A percentile compares a stretch with the other conserved stretches of the same genome.
These are phyloP conservation scores for Nakazawaea ambrosiae DNA, from an alignment of 805 yeast species.

Conservation along the genomic window DNA sequence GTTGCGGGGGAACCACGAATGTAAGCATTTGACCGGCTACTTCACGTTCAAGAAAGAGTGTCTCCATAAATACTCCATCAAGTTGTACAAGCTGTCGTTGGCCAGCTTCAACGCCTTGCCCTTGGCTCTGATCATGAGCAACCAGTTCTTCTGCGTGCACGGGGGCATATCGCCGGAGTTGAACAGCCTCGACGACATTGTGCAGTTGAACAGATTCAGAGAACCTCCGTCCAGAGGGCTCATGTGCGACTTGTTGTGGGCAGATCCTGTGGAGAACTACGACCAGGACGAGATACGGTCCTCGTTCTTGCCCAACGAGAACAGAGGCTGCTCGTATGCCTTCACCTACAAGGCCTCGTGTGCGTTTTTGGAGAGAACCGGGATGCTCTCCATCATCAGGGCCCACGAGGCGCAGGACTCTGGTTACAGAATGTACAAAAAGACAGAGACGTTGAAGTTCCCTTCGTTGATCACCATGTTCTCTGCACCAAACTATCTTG, in stretches of 20 bases:
- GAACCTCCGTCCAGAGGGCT: constrained; percentile 93
- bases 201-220: constrained; percentile 66
- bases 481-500: constrained; percentile 93
- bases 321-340: constrained; percentile 90
- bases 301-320: constrained; percentile 56
- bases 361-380: constrained; percentile 69
- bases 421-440: constrained; percentile 90
- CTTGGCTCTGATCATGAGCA: constrained; percentile 87
- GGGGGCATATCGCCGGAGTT: constrained; percentile 93
- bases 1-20: constrained; percentile 92
- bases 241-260: constrained; percentile 94
- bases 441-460: constrained; percentile 77
- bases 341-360: constrained; percentile 80
- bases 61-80: constrained; percentile 65
- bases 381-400: constrained; percentile 76
- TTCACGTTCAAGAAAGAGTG: constrained; percentile 92
- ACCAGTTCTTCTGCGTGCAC: constrained; percentile 92
- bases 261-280: constrained; percentile 90
- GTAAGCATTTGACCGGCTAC: constrained; percentile 86
- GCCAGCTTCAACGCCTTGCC: constrained; percentile 82
- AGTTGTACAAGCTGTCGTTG: constrained; percentile 67
- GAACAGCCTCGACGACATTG: constrained; percentile 59
- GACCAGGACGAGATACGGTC: constrained; percentile 42
- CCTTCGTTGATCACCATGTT: constrained; percentile 88
- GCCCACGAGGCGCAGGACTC: constrained; percentile 99